A percentile compares a stretch with the other conserved stretches of the same genome.
Evolutionary conservation across 164 flowering plant species (phyloP).

Genomic region (Piper betle): DNA sequence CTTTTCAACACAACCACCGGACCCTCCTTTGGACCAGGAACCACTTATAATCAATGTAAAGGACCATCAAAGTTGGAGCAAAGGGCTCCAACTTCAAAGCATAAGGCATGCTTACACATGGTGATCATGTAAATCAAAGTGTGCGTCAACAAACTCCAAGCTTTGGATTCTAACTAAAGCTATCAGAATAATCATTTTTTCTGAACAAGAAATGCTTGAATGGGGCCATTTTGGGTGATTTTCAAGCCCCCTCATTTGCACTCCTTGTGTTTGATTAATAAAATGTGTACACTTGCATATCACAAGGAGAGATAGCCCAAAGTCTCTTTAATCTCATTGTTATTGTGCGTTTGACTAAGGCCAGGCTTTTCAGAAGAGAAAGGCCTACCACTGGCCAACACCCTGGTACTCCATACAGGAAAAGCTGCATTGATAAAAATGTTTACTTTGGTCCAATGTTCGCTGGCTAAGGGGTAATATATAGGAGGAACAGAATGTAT

Average conservation of each 20-base stretch:
- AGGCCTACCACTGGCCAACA: too few species aligned
- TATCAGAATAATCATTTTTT: constrained; percentile 5
- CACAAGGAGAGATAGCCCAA: not conserved
- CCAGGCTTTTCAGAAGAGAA: too few species aligned
- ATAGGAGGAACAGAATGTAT: too few species aligned
- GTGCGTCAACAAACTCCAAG: constrained; percentile 6
- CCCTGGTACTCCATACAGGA: too few species aligned
- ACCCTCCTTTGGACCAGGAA: not conserved
- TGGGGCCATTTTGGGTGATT: not conserved
- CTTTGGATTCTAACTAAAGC: constrained; percentile 38
- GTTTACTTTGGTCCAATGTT: too few species aligned
- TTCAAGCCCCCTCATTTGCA: not conserved
- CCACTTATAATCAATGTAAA: not conserved
- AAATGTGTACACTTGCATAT: not conserved
- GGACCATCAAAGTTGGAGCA: not conserved
- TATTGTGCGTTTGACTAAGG: not conserved
- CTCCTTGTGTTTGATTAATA: not conserved
- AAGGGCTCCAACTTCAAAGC: not conserved
- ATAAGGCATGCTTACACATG: not conserved
- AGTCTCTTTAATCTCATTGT: not conserved
- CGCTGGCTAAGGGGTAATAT: too few species aligned
- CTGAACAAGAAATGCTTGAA: not conserved
- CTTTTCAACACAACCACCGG: not conserved
- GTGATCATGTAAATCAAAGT: not conserved
- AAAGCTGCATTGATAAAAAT: too few species aligned